phyloP scores from a whole-genome alignment of 2,329 filamentous ascomycete species.

The Ceratocystis ficicola region DNA sequence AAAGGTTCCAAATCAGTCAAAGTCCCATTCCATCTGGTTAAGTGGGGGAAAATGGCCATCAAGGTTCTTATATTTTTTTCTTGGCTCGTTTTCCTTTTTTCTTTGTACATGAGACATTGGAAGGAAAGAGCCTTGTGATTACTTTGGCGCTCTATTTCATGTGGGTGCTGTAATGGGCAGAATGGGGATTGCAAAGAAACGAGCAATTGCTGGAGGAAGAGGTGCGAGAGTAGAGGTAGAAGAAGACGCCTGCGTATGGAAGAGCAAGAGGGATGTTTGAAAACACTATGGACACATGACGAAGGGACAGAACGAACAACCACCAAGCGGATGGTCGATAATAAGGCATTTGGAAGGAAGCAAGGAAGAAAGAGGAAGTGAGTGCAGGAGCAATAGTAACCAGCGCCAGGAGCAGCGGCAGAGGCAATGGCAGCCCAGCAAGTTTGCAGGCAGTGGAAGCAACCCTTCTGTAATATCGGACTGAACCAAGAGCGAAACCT shows the following conservation, averaged over 20 bases:
- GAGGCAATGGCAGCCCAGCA: not conserved
- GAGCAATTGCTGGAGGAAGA: not conserved
- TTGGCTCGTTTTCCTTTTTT: constrained; percentile 6
- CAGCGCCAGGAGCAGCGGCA: not conserved
- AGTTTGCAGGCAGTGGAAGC: not conserved
- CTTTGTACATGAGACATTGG: not conserved
- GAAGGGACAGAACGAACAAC: not conserved
- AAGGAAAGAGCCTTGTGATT: constrained; percentile 1
- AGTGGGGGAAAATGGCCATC: constrained; percentile 18
- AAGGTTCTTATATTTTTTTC: constrained; percentile 17
- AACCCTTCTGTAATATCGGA: not conserved
- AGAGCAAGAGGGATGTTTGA: not conserved
- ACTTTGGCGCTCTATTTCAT: not conserved
- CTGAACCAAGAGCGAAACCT: constrained; percentile 7
- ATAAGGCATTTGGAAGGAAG: constrained; percentile 1
- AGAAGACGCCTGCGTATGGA: not conserved
- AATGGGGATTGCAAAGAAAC: not conserved
- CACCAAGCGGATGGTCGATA: not conserved
- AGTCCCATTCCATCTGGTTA: constrained; percentile 15
- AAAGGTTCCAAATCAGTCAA: constrained; percentile 9
- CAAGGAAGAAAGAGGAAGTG: not conserved
- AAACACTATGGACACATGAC: constrained; percentile 6
- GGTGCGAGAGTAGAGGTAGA: not conserved
- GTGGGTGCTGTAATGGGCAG: not conserved
- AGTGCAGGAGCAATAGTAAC: not conserved